Base-by-base conservation (phyloP, 169 alveolate species). In the Plasmodium vivax region DNA sequence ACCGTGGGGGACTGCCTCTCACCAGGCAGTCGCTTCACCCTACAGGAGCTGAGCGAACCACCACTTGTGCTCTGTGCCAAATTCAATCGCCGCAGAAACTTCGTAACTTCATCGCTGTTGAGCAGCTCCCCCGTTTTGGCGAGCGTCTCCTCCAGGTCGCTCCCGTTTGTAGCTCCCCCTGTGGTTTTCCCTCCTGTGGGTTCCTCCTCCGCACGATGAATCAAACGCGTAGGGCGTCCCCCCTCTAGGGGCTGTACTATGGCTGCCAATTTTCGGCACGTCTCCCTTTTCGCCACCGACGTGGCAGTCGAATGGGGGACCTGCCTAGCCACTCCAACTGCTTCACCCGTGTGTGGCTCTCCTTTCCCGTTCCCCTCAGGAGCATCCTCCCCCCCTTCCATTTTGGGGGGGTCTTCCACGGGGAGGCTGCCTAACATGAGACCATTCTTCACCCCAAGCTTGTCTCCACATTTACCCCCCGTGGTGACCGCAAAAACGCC, bases 71-170 rank as follows among this genome's bases (percentile, higher is more conserved):
- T 23, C 4, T 51, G 2, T 3, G 62, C 62, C 62, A 7, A 51
- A 51, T 71, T 54, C 54, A 91, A n/a, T 68, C 74, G 47, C 4
- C 83, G 79, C 56, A 91, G 73, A 58, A 91, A 91, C 7, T 43
- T 58, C 0, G 82, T 27, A 16, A 82, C 73, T 38, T 34, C 83
- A 79, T 80, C 56, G 23, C 51, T 56, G 27, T 45, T 58, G 30
- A 88, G 71, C 8, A 58, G 30, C 43, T 62, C 90, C 2, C 38
- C 14, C 9, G 62, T 79, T 0, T 51, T 30, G 71, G 71, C 68
- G 12, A 56, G 6, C 9, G 27, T 32, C 19, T 79, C 36, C 3
- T 88, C 14, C 16, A 16, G 19, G 3, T 72, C 77, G 19, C 14
- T 56, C 62, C 12, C 23, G 12, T 51, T 51, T 51, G 62, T 51